Percentiles rank a stretch among this genome's conserved stretches.
These are phyloP conservation scores for Ganoderma lucidum DNA, from an alignment of 1,284 basidiomycete genomes.

Conservation along the genomic window DNA sequence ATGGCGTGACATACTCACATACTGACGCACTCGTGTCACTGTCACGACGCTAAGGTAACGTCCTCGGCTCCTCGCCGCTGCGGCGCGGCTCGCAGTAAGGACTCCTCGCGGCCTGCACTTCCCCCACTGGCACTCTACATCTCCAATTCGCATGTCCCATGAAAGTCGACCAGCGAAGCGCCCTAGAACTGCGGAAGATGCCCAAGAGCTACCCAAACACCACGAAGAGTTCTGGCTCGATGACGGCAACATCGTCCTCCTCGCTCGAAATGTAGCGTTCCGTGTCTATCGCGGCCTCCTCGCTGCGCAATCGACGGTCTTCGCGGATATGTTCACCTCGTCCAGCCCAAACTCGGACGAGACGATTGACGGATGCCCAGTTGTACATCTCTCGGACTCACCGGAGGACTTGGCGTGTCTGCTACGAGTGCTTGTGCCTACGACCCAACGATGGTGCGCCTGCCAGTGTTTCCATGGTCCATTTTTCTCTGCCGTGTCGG, in stretches of 20 bases:
- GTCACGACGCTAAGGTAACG: too few relatives aligned
- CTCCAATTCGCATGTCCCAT: too few relatives aligned
- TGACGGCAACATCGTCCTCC: slow-evolving; percentile 10
- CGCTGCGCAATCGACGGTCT: slow-evolving; percentile 26
- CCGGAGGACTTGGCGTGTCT: neutral
- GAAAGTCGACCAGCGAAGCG: neutral
- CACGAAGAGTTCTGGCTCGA: slow-evolving; percentile 5
- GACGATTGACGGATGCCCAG: slow-evolving; percentile 17
- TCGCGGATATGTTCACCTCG: slow-evolving; percentile 29
- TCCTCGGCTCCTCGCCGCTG: too few relatives aligned
- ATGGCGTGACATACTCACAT: too few relatives aligned
- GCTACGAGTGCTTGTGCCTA: neutral
- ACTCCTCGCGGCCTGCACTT: too few relatives aligned
- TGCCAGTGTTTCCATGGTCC: too few relatives aligned
- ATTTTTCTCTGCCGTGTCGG: neutral
- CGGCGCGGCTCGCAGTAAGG: too few relatives aligned
- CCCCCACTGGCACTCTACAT: too few relatives aligned
- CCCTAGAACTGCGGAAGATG: neutral
- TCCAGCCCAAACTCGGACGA: slow-evolving; percentile 20
- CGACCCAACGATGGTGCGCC: neutral
- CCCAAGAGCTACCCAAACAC: neutral
- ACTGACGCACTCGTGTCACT: too few relatives aligned
- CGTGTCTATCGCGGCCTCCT: slow-evolving; percentile 29
- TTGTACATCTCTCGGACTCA: slow-evolving; percentile 5
- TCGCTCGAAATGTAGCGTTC: slow-evolving; percentile 16